phyloP scores from a whole-genome alignment of 371 early-diverging fungal genomes.

The Mortierella sp. region DNA sequence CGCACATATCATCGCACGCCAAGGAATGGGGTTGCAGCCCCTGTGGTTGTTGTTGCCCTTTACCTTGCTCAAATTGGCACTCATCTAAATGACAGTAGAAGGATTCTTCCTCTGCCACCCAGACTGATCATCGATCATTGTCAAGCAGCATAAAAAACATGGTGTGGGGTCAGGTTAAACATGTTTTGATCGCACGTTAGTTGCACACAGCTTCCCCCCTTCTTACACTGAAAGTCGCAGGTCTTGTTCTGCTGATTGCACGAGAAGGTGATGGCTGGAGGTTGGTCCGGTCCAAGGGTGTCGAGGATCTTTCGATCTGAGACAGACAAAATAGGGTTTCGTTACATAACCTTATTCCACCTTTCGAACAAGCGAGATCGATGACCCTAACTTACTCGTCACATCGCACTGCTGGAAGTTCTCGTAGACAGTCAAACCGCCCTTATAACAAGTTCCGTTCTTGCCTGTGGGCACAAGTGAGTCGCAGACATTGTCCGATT shows the following conservation, averaged over 20 bases:
- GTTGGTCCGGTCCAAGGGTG: constrained; percentile 41
- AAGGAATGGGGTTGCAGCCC: too few species aligned
- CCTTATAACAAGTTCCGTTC: constrained; percentile 88
- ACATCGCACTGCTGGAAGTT: constrained; percentile 91
- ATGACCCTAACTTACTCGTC: constrained; percentile 77
- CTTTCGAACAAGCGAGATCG: neutral
- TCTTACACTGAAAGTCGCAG: constrained; percentile 52
- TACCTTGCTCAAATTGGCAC: constrained; percentile 71
- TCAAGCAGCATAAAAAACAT: too few species aligned
- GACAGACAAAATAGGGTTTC: neutral
- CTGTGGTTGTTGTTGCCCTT: neutral
- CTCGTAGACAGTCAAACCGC: constrained; percentile 79
- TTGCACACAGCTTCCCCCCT: neutral
- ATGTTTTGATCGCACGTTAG: too few species aligned
- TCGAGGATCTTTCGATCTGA: constrained; percentile 49
- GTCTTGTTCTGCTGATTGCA: constrained; percentile 50
- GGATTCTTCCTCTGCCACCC: constrained; percentile 82
- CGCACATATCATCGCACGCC: neutral
- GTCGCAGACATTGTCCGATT: constrained; percentile 78
- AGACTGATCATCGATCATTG: constrained; percentile 63
- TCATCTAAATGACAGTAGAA: constrained; percentile 80
- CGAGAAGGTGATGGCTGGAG: constrained; percentile 50
- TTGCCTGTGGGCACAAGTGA: constrained; percentile 77
- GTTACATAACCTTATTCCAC: neutral
- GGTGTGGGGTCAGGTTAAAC: neutral